These are phyloP conservation scores for Boletus sensibilis DNA, from an alignment of 768 basidiomycete species.

Conservation along the genomic window DNA sequence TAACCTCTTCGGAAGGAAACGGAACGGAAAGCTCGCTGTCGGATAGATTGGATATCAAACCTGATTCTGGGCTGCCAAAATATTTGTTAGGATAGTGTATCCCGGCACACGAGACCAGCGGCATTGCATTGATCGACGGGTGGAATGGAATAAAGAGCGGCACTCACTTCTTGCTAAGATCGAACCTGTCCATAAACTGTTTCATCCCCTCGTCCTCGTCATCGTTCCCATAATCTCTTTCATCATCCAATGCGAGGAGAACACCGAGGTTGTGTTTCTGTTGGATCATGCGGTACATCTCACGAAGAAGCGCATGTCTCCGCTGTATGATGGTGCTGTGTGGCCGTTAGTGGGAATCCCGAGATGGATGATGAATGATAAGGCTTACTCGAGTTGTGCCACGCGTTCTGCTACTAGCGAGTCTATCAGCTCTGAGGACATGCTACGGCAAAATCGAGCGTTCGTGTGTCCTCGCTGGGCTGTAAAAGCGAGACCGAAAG, in stretches of 20 bases:
- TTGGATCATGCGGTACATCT: slow-evolving; percentile 68
- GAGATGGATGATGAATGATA: background rate
- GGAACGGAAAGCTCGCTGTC: slow-evolving; percentile 32
- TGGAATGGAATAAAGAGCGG: background rate
- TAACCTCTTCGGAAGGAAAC: slow-evolving; percentile 12
- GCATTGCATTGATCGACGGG: background rate
- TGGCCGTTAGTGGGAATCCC: background rate
- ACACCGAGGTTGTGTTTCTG: slow-evolving; percentile 47
- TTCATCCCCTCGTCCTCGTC: slow-evolving; percentile 43
- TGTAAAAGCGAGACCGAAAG: background rate
- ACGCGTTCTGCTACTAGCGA: slow-evolving; percentile 38
- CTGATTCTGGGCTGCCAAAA: slow-evolving; percentile 38
- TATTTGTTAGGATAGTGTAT: slow-evolving; percentile 6
- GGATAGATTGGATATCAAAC: slow-evolving; percentile 39
- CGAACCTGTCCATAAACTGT: slow-evolving; percentile 55
- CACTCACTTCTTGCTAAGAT: slow-evolving; percentile 52
- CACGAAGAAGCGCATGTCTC: slow-evolving; percentile 67
- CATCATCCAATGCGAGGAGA: slow-evolving; percentile 39
- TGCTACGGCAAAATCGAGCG: slow-evolving; percentile 13
- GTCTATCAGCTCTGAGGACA: slow-evolving; percentile 31
- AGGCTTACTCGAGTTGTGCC: slow-evolving; percentile 34
- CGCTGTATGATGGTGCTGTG: slow-evolving; percentile 59
- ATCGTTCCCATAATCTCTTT: slow-evolving; percentile 30
- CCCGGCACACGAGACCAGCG: slow-evolving; percentile 1
- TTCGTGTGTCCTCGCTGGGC: background rate